phyloP scores from a whole-genome alignment of 345 rosid genomes.

The Geranium rotundifolium region DNA sequence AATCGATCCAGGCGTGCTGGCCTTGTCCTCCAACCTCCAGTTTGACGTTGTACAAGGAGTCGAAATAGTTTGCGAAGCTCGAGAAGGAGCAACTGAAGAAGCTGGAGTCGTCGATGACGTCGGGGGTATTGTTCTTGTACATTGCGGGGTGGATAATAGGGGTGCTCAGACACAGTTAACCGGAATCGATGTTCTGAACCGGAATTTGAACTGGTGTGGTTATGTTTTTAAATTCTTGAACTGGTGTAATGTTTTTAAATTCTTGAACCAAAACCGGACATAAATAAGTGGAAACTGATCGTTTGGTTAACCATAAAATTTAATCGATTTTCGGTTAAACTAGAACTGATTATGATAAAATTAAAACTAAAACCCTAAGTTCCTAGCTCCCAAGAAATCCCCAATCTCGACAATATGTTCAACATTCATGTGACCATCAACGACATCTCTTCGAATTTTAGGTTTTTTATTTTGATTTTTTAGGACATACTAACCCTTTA shows the following conservation, averaged over 20 bases:
- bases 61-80: slow-evolving; percentile 84
- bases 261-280: too few species aligned
- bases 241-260: too few species aligned
- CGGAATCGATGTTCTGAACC: too few species aligned
- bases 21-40: slow-evolving; percentile 89
- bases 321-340: too few species aligned
- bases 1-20: slow-evolving; percentile 59
- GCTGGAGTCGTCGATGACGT: slow-evolving; percentile 72
- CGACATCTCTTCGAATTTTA: slow-evolving; percentile 86
- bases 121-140: slow-evolving; percentile 80
- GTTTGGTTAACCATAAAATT: too few species aligned
- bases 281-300: too few species aligned
- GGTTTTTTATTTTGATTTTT: too few species aligned
- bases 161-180: slow-evolving; percentile 21
- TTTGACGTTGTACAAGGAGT: slow-evolving; percentile 87
- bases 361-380: slow-evolving; percentile 15
- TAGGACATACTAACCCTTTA: too few species aligned
- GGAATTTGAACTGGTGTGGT: too few species aligned
- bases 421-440: slow-evolving; percentile 94
- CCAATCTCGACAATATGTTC: slow-evolving; percentile 75
- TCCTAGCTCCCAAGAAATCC: slow-evolving; percentile 73
- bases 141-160: slow-evolving; percentile 98
- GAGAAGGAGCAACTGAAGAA: slow-evolving; percentile 77
- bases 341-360: too few species aligned
- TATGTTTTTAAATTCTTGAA: too few species aligned